Conservation (phyloP, 2,329 filamentous ascomycete genomes). For the Zymoseptoria brevis region DNA sequence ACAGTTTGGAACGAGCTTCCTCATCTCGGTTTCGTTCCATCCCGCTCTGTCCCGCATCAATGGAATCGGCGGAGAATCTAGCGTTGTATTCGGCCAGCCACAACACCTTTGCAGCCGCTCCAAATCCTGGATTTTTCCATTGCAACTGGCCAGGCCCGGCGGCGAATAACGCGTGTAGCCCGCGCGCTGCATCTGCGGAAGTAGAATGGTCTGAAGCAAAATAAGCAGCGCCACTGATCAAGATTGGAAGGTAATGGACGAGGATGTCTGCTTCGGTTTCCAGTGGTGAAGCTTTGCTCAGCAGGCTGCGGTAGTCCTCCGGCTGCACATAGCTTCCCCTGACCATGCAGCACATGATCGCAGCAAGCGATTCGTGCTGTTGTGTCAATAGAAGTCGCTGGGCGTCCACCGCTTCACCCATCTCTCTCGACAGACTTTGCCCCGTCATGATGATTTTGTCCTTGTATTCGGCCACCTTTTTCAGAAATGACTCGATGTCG, state of each 20-base stretch:
- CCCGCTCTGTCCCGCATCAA: constrained; percentile 41
- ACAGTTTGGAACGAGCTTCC: constrained; percentile 61
- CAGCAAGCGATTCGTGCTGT: constrained; percentile 80
- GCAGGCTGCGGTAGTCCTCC: constrained; percentile 65
- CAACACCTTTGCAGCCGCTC: constrained; percentile 70
- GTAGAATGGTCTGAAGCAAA: constrained; percentile 72
- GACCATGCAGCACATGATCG: constrained; percentile 71
- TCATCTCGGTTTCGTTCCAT: constrained; percentile 53
- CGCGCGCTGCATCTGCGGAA: constrained; percentile 60
- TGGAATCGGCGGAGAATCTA: constrained; percentile 45
- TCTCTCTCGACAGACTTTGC: constrained; percentile 54
- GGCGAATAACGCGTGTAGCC: constrained; percentile 61
- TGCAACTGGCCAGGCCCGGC: constrained; percentile 56
- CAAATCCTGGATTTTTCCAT: constrained; percentile 68
- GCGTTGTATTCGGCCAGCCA: constrained; percentile 94
- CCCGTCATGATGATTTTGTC: constrained; percentile 69
- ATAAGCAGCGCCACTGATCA: constrained; percentile 67
- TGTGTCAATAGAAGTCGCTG: constrained; percentile 72
- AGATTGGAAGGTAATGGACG: constrained; percentile 75
- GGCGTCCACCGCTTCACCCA: constrained; percentile 70
- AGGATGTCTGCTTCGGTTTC: constrained; percentile 68
- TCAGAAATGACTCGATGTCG: constrained; percentile 68
- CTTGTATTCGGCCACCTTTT: constrained; percentile 65
- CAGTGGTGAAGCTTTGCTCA: constrained; percentile 58
- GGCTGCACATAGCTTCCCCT: constrained; percentile 63